A percentile compares a stretch with the other conserved stretches of the same genome.
phyloP scores from a whole-genome alignment of 345 rosid species.

The Moricandia arvensis region DNA sequence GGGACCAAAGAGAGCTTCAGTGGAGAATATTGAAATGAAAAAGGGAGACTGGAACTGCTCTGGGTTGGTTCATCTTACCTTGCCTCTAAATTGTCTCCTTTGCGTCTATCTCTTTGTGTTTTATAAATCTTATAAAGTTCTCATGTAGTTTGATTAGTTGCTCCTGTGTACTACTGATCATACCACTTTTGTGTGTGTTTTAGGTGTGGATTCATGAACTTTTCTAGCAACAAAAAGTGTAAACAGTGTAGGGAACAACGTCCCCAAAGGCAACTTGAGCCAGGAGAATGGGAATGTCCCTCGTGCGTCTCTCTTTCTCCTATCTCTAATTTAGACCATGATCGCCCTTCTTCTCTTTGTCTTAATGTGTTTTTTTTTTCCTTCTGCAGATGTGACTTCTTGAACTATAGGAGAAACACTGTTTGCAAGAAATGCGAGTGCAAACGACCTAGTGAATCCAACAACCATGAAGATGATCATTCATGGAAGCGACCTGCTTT shows the following conservation, averaged over 20 bases:
- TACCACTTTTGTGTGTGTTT: constrained; percentile 16
- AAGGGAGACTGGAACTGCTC: constrained; percentile 82
- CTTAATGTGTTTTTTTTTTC: constrained; percentile 3
- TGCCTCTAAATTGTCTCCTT: not conserved
- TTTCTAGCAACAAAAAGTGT: constrained; percentile 73
- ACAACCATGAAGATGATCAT: constrained; percentile 33
- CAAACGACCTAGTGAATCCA: constrained; percentile 40
- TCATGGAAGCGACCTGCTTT: constrained; percentile 35
- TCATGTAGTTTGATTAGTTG: constrained; percentile 3
- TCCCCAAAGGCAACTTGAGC: constrained; percentile 57
- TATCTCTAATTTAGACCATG: not conserved
- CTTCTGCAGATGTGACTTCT: constrained; percentile 66
- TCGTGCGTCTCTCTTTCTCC: constrained; percentile 49
- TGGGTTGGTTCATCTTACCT: constrained; percentile 44
- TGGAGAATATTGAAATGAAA: constrained; percentile 55
- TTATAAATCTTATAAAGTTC: not conserved
- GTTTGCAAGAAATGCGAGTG: constrained; percentile 60
- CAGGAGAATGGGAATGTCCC: constrained; percentile 98
- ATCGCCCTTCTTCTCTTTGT: not conserved
- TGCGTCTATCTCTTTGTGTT: not conserved
- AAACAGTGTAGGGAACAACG: constrained; percentile 56
- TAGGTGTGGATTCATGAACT: constrained; percentile 96
- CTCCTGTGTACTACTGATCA: not conserved
- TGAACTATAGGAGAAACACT: constrained; percentile 65
- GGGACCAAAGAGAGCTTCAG: constrained; percentile 51